Conservation (phyloP, 2,329 filamentous ascomycete species). For the Penicillium brasilianum region DNA sequence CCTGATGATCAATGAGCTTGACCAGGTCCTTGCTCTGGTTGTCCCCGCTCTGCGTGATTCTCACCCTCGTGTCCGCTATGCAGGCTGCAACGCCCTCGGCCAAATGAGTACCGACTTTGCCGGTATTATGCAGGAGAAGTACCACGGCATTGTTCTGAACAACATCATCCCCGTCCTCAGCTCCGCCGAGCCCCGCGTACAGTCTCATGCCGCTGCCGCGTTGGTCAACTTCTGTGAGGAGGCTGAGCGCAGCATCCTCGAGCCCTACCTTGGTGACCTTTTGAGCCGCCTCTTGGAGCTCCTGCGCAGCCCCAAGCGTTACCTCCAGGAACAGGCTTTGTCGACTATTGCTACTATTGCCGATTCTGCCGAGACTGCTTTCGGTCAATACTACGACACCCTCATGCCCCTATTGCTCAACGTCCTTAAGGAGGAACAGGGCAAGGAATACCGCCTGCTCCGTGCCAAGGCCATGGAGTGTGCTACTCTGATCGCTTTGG, state of each 20-base stretch:
- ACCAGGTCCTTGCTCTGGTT: conserved; percentile 93
- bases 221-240: conserved; percentile 99
- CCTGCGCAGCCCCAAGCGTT: conserved; percentile 88
- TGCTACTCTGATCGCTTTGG: conserved; percentile 88
- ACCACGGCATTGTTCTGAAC: conserved; percentile 83
- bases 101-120: conserved; percentile 99
- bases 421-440: conserved; percentile 85
- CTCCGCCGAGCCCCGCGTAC: conserved; percentile 88
- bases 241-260: conserved; percentile 87
- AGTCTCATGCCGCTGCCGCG: conserved; percentile 96
- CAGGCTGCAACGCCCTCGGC: conserved; percentile 96
- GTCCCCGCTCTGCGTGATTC: conserved; percentile 86
- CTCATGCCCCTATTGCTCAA: conserved; percentile 94
- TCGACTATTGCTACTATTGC: conserved; percentile 98
- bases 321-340: conserved; percentile 95
- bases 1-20: conserved; percentile 91
- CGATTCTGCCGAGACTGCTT: conserved; percentile 95
- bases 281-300: conserved; percentile 84
- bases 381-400: conserved; percentile 92
- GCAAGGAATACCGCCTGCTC: conserved; percentile 88
- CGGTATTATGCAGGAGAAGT: conserved; percentile 95
- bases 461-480: conserved; percentile 99
- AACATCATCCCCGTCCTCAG: conserved; percentile 92
- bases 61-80: conserved; percentile 94
- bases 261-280: conserved; percentile 90